Evolutionary conservation across 2,329 filamentous ascomycete genomes (phyloP).

Genomic region (Dactylellina drechsleri): DNA sequence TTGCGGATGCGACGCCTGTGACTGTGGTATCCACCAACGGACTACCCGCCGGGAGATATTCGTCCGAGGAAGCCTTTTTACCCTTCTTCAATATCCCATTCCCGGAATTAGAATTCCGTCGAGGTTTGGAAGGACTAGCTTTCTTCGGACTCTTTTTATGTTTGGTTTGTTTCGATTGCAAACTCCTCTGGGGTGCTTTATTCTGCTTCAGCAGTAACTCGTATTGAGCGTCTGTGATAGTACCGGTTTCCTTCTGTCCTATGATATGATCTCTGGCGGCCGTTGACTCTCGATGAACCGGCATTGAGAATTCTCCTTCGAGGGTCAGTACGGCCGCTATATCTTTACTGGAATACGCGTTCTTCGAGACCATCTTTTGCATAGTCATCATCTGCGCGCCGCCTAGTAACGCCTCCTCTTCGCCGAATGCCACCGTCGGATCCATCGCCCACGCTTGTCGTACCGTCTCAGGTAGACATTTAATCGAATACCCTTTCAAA

Average conservation of each 20-base stretch:
- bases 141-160: slow-evolving; percentile 24
- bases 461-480: slow-evolving; percentile 72
- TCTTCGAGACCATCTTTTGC: slow-evolving; percentile 66
- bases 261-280: slow-evolving; percentile 8
- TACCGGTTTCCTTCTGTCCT: slow-evolving; percentile 14
- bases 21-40: slow-evolving; percentile 71
- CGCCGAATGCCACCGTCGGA: slow-evolving; percentile 60
- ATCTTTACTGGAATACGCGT: slow-evolving; percentile 31
- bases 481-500: slow-evolving; percentile 65
- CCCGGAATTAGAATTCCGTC: not conserved
- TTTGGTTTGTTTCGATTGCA: slow-evolving; percentile 30
- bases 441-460: slow-evolving; percentile 76
- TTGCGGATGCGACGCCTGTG: slow-evolving; percentile 83
- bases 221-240: slow-evolving; percentile 31
- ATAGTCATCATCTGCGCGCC: slow-evolving; percentile 65
- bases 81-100: slow-evolving; percentile 29
- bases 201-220: slow-evolving; percentile 11
- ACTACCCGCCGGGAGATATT: slow-evolving; percentile 40
- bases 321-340: slow-evolving; percentile 8
- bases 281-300: slow-evolving; percentile 2
- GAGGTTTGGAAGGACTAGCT: not conserved
- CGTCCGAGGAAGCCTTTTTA: slow-evolving; percentile 6
- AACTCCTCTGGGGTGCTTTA: not conserved
- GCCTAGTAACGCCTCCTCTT: slow-evolving; percentile 27
- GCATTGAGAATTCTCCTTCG: slow-evolving; percentile 10